Evolutionary conservation across 2,329 filamentous ascomycete genomes (phyloP).

Genomic region (Whalleya microplaca): DNA sequence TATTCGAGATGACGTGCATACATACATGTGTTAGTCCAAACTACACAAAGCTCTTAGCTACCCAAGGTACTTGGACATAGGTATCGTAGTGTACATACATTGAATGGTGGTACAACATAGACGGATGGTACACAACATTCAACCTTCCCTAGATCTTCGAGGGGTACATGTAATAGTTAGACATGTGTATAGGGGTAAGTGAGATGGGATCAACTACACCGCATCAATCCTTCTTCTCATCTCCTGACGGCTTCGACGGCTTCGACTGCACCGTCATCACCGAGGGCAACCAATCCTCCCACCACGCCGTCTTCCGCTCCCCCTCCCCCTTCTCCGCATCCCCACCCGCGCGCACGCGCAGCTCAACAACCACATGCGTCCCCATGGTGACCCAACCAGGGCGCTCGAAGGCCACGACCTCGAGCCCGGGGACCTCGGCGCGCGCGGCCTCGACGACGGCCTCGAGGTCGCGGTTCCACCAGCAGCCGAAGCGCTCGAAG

Average conservation of each 20-base stretch:
- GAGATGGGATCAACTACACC: not conserved
- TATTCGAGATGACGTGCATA: not conserved
- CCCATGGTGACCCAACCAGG: slow-evolving; percentile 58
- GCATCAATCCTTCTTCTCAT: not conserved
- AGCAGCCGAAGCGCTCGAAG: slow-evolving; percentile 65
- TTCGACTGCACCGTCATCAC: not conserved
- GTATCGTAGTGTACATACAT: no score
- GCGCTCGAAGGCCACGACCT: slow-evolving; percentile 49
- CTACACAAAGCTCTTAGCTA: no score
- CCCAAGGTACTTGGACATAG: no score
- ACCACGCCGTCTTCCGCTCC: slow-evolving; percentile 5
- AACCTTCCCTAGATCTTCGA: no score
- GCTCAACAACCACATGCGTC: slow-evolving; percentile 62
- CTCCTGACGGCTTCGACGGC: not conserved
- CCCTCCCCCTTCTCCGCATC: slow-evolving; percentile 2
- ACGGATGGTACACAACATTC: no score
- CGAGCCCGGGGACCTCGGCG: slow-evolving; percentile 40
- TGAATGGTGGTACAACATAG: no score
- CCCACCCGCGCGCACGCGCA: slow-evolving; percentile 40
- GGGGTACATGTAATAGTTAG: no score
- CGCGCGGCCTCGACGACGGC: slow-evolving; percentile 55
- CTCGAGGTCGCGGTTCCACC: slow-evolving; percentile 70
- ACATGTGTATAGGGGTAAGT: not conserved
- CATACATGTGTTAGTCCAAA: no score
- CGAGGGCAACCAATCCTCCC: slow-evolving; percentile 9